Evolutionary conservation across 1,284 basidiomycete genomes (phyloP).

Genomic region (Melampsora occidentalis): DNA sequence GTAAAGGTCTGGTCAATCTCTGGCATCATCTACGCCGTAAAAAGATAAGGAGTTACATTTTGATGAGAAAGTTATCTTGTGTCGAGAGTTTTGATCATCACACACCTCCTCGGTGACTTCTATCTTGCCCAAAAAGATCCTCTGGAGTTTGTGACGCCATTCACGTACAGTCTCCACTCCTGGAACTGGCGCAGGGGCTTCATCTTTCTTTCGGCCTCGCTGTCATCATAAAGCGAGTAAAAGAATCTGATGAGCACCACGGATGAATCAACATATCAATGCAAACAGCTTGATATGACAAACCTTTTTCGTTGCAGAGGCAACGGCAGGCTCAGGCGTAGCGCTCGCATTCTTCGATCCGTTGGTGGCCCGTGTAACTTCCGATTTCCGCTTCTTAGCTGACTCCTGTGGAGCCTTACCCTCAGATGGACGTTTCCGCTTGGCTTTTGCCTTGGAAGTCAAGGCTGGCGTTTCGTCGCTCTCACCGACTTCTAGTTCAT

Average conservation of each 20-base stretch:
- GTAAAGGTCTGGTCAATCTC: slow-evolving; percentile 40
- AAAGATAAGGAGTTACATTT: neutral
- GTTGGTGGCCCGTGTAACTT: slow-evolving; percentile 18
- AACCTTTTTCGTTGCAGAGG: slow-evolving; percentile 29
- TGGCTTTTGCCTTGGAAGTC: slow-evolving; percentile 19
- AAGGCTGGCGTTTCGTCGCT: slow-evolving; percentile 1
- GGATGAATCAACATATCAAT: neutral
- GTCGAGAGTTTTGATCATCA: neutral
- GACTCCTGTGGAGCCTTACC: slow-evolving; percentile 14
- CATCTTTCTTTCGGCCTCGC: slow-evolving; percentile 41
- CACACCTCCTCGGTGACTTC: slow-evolving; percentile 52
- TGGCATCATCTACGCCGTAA: slow-evolving; percentile 40
- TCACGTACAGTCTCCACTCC: slow-evolving; percentile 53
- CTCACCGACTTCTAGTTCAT: slow-evolving; percentile 39
- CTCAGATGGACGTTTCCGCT: slow-evolving; percentile 38
- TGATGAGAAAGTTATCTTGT: no score
- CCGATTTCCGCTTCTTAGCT: slow-evolving; percentile 42
- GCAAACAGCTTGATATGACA: neutral
- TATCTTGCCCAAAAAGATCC: slow-evolving; percentile 71
- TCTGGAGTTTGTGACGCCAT: slow-evolving; percentile 86
- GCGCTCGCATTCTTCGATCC: slow-evolving; percentile 32
- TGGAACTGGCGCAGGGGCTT: slow-evolving; percentile 12
- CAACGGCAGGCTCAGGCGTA: slow-evolving; percentile 25
- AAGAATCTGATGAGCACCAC: neutral
- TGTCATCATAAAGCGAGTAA: neutral